Percentiles rank a stretch among this genome's conserved stretches.
Conservation (phyloP, 345 rosid species). For the Cardiospermum halicacabum region DNA sequence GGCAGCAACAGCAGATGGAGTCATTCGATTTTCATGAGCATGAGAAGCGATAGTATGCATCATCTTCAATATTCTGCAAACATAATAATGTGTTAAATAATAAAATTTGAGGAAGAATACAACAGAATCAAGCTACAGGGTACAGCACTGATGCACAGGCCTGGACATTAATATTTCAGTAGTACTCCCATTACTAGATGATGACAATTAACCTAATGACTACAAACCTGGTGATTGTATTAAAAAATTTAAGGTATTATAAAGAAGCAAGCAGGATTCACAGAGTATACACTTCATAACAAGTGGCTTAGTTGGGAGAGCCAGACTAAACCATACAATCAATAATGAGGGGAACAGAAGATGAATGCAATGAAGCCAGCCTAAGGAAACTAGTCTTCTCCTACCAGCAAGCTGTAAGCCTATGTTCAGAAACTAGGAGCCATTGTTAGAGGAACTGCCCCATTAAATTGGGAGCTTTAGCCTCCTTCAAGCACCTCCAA, state of each 20-base stretch:
- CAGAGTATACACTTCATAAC: neutral
- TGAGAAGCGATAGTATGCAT: slow-evolving; percentile 80
- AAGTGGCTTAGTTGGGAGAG: neutral
- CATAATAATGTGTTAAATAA: slow-evolving; percentile 16
- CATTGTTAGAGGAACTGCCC: neutral
- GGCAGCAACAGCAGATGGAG: slow-evolving; percentile 96
- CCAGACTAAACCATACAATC: neutral
- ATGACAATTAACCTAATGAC: no score
- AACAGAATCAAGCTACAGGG: slow-evolving; percentile 1
- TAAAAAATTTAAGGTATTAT: no score
- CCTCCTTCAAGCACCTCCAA: neutral
- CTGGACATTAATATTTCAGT: no score
- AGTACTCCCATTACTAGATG: no score
- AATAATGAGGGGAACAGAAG: neutral
- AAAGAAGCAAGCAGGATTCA: neutral
- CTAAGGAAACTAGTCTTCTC: neutral
- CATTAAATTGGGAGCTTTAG: neutral
- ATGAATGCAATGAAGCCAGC: neutral
- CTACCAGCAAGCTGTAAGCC: neutral
- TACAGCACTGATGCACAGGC: no score
- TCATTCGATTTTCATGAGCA: slow-evolving; percentile 90
- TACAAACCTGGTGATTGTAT: no score
- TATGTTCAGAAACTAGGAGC: neutral
- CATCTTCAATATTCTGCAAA: slow-evolving; percentile 84
- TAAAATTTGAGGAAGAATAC: slow-evolving; percentile 17